A percentile compares a stretch with the other conserved stretches of the same genome.
phyloP scores from a whole-genome alignment of 73 alveolate species.

The Tetrahymena borealis region DNA sequence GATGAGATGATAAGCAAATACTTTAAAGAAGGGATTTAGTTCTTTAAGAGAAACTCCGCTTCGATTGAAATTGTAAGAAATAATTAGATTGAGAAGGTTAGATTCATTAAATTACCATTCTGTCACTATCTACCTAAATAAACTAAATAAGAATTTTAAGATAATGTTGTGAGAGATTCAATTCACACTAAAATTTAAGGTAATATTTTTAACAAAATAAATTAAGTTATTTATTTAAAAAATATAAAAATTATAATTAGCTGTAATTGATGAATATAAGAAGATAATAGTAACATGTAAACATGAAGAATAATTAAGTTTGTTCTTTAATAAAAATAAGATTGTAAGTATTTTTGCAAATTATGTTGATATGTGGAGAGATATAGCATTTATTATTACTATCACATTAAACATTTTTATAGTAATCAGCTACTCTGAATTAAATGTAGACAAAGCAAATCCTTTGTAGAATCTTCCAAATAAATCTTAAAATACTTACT shows the following conservation, averaged over 20 bases:
- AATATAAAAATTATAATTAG: too few species aligned
- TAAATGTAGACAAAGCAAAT: constrained; percentile 6
- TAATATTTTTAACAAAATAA: background rate
- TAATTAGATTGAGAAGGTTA: constrained; percentile 19
- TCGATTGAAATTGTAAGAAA: constrained; percentile 40
- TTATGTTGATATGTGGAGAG: constrained; percentile 51
- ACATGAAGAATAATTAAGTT: constrained; percentile 33
- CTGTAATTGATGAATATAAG: constrained; percentile 23
- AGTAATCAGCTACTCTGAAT: constrained; percentile 27
- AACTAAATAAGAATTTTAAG: constrained; percentile 37
- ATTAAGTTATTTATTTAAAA: background rate
- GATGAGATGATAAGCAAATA: background rate
- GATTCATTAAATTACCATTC: constrained; percentile 39
- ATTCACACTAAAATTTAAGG: constrained; percentile 33
- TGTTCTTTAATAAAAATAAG: constrained; percentile 27
- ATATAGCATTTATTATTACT: constrained; percentile 36
- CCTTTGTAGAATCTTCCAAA: background rate
- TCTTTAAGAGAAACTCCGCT: constrained; percentile 38
- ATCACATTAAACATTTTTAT: constrained; percentile 37
- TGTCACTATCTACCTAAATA: constrained; percentile 39
- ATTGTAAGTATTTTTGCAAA: constrained; percentile 44
- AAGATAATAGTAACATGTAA: constrained; percentile 35
- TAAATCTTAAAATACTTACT: constrained; percentile 8
- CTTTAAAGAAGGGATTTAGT: constrained; percentile 22
- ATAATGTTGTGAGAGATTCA: constrained; percentile 54